phyloP scores from a whole-genome alignment of 2,329 filamentous ascomycete species.

The Geoglossum cookeanum region DNA sequence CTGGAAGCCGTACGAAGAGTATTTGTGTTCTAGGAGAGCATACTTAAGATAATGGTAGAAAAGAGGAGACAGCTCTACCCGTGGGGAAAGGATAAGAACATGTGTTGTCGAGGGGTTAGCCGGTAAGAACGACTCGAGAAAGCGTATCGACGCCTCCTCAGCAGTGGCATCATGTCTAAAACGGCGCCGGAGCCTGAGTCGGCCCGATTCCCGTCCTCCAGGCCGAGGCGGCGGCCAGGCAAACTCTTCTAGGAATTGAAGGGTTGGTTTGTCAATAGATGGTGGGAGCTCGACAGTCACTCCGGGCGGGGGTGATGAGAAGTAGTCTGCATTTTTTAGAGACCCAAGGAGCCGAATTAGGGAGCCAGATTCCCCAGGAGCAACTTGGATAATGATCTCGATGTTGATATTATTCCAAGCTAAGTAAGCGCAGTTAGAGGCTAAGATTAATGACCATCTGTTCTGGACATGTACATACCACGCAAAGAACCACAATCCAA shows the following conservation, averaged over 20 bases:
- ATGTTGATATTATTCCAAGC: conserved; percentile 63
- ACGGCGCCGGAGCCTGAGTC: conserved; percentile 53
- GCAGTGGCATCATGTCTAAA: conserved; percentile 41
- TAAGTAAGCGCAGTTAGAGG: conserved; percentile 17
- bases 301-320: conserved; percentile 46
- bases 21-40: conserved; percentile 53
- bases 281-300: conserved; percentile 71
- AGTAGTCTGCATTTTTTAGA: conserved; percentile 56
- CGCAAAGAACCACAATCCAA: conserved; percentile 54
- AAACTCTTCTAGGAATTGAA: conserved; percentile 42
- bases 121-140: conserved; percentile 81
- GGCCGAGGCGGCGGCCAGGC: conserved; percentile 42
- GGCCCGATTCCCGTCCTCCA: conserved; percentile 23
- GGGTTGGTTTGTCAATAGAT: conserved; percentile 44
- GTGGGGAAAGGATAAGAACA: conserved; percentile 66
- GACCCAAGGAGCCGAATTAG: conserved; percentile 61
- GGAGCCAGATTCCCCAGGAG: conserved; percentile 49
- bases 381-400: conserved; percentile 69
- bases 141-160: conserved; percentile 53
- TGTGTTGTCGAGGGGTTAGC: conserved; percentile 43
- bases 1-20: conserved; percentile 35
- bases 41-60: conserved; percentile 83
- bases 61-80: conserved; percentile 58
- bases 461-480: conserved; percentile 25
- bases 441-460: conserved; percentile 8